Percentiles rank a stretch among this genome's conserved stretches.
These are phyloP conservation scores for Baudoinia panamericana DNA, from an alignment of 495 filamentous ascomycete species.

Conservation along the genomic window DNA sequence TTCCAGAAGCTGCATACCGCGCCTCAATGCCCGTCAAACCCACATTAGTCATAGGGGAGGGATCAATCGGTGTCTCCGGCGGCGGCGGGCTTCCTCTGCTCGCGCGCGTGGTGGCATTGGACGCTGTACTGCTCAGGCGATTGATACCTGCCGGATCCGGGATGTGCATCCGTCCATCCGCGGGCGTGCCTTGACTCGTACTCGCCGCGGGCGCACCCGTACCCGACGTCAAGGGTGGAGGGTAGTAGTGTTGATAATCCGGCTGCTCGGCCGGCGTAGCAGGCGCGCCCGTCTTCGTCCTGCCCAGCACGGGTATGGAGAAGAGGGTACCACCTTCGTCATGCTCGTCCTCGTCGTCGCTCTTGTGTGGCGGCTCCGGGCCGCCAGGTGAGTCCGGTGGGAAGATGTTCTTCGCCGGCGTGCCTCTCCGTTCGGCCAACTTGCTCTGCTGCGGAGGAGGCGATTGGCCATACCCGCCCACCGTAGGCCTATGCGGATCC, in stretches of 20 bases:
- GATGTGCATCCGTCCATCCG: slow-evolving; percentile 21
- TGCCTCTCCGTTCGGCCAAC: slow-evolving; percentile 33
- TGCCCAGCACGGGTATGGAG: slow-evolving; percentile 9
- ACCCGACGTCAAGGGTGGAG: slow-evolving; percentile 32
- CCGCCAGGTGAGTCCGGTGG: slow-evolving; percentile 41
- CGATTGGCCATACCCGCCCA: slow-evolving; percentile 23
- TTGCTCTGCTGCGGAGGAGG: slow-evolving; percentile 18
- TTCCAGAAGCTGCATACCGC: slow-evolving; percentile 75
- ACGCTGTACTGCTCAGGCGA: slow-evolving; percentile 74
- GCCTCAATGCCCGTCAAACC: slow-evolving; percentile 68
- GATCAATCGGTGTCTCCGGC: slow-evolving; percentile 79
- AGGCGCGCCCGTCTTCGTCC: background rate
- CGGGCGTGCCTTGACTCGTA: slow-evolving; percentile 2
- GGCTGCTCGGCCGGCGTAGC: slow-evolving; percentile 43
- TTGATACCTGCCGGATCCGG: slow-evolving; percentile 48
- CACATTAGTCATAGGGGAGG: slow-evolving; percentile 30
- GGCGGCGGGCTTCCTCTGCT: slow-evolving; percentile 88
- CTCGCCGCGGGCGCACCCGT: slow-evolving; percentile 7
- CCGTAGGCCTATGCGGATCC: slow-evolving; percentile 30
- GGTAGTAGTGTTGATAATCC: slow-evolving; percentile 56
- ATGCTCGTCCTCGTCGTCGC: slow-evolving; percentile 30
- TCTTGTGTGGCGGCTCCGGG: slow-evolving; percentile 54
- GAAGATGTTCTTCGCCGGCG: slow-evolving; percentile 18
- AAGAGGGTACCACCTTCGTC: slow-evolving; percentile 18
- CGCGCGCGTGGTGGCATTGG: slow-evolving; percentile 83